Base-by-base conservation (phyloP, 768 basidiomycete species). In the Lentinula guzmanii region DNA sequence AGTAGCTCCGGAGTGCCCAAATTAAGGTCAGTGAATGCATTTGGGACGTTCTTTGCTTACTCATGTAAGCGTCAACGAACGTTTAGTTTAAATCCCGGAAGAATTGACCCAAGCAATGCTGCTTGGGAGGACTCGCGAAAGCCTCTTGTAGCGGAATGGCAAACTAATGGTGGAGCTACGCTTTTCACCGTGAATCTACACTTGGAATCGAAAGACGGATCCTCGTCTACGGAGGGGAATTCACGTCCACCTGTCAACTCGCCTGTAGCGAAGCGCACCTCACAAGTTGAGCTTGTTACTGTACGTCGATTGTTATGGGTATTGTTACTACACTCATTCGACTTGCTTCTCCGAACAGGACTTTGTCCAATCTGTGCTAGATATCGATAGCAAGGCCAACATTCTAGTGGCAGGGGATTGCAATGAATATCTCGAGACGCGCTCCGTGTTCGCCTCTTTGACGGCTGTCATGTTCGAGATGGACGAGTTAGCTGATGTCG, bases 151-250 rank as follows among this genome's bases (percentile, higher is more conserved):
- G 84, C 85, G 0, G 76, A 78, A 31, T 87, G 84, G 83, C 69
- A 76, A 60, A 82, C 82, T 3, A 56, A 69, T 2, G 64, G 68
- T 11, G 82, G 82, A 7, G 62, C 71, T 6, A 74, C 76, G 13
- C 76, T 86, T 63, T 86, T 80, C 69, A 85, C 84, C 7, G 74
- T 87, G 63, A 86, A 86, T 69, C 71, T 86, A 6, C 86, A 88
- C 66, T 73, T 84, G 52, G 77, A 78, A 52, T 82, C 84, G 33
- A 87, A 87, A 67, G 78, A 76, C 34, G 84, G 82, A 9, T 82
- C 82, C 63, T 79, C 79, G 34, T 81, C 82, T 2, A 76, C 73
- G 8, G 75, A 83, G 67, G 86, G 84, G 35, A 76, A 86, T 61
- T 79, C 82, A 0, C 78, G 85, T 5, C 80, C 85, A 1, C 84